Conservation (phyloP, 306 rosid species). For the Prunus dulcis region DNA sequence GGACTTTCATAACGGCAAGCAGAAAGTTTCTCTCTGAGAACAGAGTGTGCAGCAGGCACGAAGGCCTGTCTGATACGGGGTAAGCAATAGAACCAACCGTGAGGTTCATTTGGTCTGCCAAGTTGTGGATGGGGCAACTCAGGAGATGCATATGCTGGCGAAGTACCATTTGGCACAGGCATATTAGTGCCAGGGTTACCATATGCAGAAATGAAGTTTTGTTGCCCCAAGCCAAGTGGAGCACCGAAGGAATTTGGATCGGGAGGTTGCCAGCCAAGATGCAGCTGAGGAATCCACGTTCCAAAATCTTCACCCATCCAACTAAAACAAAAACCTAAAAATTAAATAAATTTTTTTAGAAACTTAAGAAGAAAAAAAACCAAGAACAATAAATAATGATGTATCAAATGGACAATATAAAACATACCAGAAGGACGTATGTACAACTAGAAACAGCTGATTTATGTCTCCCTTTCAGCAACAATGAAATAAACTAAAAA, state of each 20-base stretch:
- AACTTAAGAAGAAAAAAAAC: background rate
- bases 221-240: slow-evolving; percentile 46
- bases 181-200: slow-evolving; percentile 33
- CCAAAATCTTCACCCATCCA: slow-evolving; percentile 74
- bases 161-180: slow-evolving; percentile 33
- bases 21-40: slow-evolving; percentile 30
- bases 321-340: slow-evolving; percentile 59
- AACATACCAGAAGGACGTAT: slow-evolving; percentile 59
- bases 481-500: slow-evolving; percentile 56
- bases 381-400: background rate
- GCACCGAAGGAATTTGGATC: slow-evolving; percentile 35
- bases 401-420: background rate
- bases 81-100: slow-evolving; percentile 67
- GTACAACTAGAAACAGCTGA: slow-evolving; percentile 48
- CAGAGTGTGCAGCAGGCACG: slow-evolving; percentile 35
- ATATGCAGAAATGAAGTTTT: slow-evolving; percentile 34
- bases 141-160: slow-evolving; percentile 36
- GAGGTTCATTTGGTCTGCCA: slow-evolving; percentile 54
- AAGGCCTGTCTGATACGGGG: slow-evolving; percentile 55
- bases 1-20: slow-evolving; percentile 18
- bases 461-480: slow-evolving; percentile 47
- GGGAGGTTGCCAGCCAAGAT: slow-evolving; percentile 52
- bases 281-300: slow-evolving; percentile 47
- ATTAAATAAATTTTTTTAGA: slow-evolving; percentile 9
- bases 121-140: slow-evolving; percentile 41